Percentiles rank a stretch among this genome's conserved stretches.
These are phyloP conservation scores for Phytophthora cryptogea DNA, from an alignment of 352 stramenopile species.

Conservation along the genomic window DNA sequence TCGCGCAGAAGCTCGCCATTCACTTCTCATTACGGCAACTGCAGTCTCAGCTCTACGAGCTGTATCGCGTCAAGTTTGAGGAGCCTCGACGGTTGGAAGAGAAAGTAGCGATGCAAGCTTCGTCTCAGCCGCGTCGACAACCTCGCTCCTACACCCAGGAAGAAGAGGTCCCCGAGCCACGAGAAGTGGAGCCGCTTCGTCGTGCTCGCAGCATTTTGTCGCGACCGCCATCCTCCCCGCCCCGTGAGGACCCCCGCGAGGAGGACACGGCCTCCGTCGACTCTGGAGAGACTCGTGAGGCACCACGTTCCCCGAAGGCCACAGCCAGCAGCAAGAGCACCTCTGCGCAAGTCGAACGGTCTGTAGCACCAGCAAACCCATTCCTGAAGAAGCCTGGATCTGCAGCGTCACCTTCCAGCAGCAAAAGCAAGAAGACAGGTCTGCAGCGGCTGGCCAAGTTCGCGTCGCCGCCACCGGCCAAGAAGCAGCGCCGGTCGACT, in stretches of 20 bases:
- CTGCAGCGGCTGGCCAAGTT: slow-evolving; percentile 73
- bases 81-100: slow-evolving; percentile 28
- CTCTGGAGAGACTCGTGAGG: slow-evolving; percentile 10
- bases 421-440: slow-evolving; percentile 45
- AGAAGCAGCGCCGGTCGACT: slow-evolving; percentile 43
- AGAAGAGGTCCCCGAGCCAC: slow-evolving; percentile 11
- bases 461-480: slow-evolving; percentile 45
- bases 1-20: slow-evolving; percentile 81
- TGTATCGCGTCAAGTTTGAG: slow-evolving; percentile 74
- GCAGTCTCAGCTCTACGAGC: slow-evolving; percentile 70
- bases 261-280: slow-evolving; percentile 19
- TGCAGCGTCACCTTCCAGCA: slow-evolving; percentile 14
- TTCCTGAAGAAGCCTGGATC: slow-evolving; percentile 67
- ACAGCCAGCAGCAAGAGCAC: slow-evolving; percentile 11
- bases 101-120: slow-evolving; percentile 10
- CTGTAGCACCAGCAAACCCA: slow-evolving; percentile 65
- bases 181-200: slow-evolving; percentile 38
- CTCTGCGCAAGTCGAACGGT: slow-evolving; percentile 35
- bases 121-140: slow-evolving; percentile 21
- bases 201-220: slow-evolving; percentile 42
- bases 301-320: slow-evolving; percentile 12
- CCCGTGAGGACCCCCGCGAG: slow-evolving; percentile 18
- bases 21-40: slow-evolving; percentile 80
- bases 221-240: slow-evolving; percentile 30
- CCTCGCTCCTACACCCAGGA: slow-evolving; percentile 14